phyloP scores from a whole-genome alignment of 768 basidiomycete genomes.

The Tulasnella sp. region DNA sequence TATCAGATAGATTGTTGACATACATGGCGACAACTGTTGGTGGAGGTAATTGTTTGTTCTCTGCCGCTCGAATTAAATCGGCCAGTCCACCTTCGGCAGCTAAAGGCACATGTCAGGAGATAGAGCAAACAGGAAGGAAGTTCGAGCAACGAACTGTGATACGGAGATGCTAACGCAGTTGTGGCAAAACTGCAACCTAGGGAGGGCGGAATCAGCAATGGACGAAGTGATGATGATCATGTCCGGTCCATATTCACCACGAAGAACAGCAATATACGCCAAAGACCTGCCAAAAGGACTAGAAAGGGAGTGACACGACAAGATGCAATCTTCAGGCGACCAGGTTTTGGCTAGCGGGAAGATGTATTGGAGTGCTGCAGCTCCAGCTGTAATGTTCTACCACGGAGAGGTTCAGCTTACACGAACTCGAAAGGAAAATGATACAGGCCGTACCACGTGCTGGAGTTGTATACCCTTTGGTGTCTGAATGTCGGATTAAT shows the following conservation, averaged over 20 bases:
- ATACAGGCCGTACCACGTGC: constrained; percentile 36
- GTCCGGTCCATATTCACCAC: constrained; percentile 36
- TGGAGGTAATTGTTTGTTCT: constrained; percentile 16
- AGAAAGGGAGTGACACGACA: constrained; percentile 61
- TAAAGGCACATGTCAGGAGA: constrained; percentile 19
- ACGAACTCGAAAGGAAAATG: neutral
- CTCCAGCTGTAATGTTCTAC: constrained; percentile 72
- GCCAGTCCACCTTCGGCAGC: constrained; percentile 13
- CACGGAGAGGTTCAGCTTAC: neutral
- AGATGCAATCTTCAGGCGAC: constrained; percentile 62
- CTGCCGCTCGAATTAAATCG: constrained; percentile 18
- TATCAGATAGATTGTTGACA: neutral
- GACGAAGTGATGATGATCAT: neutral
- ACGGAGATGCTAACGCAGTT: neutral
- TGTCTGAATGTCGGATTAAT: constrained; percentile 27
- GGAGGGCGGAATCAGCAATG: neutral
- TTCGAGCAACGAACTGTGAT: neutral
- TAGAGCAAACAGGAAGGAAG: constrained; percentile 14
- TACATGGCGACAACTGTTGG: constrained; percentile 66
- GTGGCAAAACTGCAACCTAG: neutral
- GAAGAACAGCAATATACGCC: constrained; percentile 66
- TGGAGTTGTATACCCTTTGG: constrained; percentile 57
- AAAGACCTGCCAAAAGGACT: constrained; percentile 71
- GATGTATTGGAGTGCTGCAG: constrained; percentile 64
- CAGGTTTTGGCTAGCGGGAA: constrained; percentile 62